These are phyloP conservation scores for Starmerella davenportii DNA, from an alignment of 805 yeast species.

Conservation along the genomic window DNA sequence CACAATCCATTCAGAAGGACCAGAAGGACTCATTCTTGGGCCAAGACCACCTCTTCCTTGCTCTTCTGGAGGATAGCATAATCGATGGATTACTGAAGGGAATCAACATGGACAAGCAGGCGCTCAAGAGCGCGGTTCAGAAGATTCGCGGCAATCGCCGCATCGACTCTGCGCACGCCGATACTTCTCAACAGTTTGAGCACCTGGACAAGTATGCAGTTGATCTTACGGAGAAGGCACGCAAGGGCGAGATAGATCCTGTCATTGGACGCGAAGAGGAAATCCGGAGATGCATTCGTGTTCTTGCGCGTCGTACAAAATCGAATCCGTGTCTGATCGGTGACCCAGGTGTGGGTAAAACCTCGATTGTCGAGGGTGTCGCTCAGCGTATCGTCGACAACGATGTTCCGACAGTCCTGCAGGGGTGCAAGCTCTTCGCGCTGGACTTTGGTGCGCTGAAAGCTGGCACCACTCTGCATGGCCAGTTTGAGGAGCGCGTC, in stretches of 20 bases:
- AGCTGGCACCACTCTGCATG: conserved; percentile 97
- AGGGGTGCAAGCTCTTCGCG: conserved; percentile 64
- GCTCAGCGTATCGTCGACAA: conserved; percentile 92
- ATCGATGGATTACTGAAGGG: conserved; percentile 59
- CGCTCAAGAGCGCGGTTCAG: conserved; percentile 58
- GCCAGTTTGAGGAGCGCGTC: conserved; percentile 95
- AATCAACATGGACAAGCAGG: conserved; percentile 41
- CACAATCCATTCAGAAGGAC: conserved; percentile 59
- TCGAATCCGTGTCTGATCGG: conserved; percentile 94
- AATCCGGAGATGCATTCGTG: conserved; percentile 85
- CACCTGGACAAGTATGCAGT: conserved; percentile 77
- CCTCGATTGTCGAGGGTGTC: conserved; percentile 95
- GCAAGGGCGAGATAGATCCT: conserved; percentile 90
- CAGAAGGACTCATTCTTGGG: conserved; percentile 87
- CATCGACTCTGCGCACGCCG: conserved; percentile 88
- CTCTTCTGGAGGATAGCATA: conserved; percentile 61
- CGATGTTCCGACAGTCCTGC: conserved; percentile 81
- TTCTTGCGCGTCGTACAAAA: conserved; percentile 89
- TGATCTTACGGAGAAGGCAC: conserved; percentile 83
- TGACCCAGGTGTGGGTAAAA: conserved; percentile 99
- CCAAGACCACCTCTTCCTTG: conserved; percentile 81
- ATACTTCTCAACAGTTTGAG: conserved; percentile 68
- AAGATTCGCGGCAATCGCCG: conserved; percentile 76
- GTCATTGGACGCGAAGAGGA: conserved; percentile 98
- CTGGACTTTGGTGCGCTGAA: conserved; percentile 90